Evolutionary conservation across 2,329 filamentous ascomycete species (phyloP), one percentile per base, ranked within the genome.

Genomic region (Diaporthe ilicicola): DNA sequence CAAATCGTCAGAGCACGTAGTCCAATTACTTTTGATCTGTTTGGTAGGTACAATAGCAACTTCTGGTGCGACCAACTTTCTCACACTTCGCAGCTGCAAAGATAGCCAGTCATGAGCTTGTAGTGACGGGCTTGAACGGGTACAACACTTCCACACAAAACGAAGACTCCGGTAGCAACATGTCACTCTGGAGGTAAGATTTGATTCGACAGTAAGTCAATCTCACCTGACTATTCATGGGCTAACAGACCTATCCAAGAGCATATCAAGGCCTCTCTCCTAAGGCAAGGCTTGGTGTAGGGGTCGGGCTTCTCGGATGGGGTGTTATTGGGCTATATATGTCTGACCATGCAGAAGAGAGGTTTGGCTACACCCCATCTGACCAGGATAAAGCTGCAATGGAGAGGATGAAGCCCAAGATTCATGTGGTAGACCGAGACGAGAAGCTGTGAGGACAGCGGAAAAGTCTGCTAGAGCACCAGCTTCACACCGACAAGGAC

Each of bases 271-370:
- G 88, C 76, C 90, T 97, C 67, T 84, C 91, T 4, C 88, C 92
- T 22, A 91, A 88, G 75, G 92, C 92, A 29, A 92, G 93, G 70
- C 82, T 93, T 51, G 82, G 91, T 59, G 86, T 97, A 73, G 95
- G 95, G 75, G 79, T 90, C 61, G 92, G 90, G 76, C 82, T 97
- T 74, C 89, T 97, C 77, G 89, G 89, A 42, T 97, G 94, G 89
- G 94, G 93, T 17, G 83, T 85, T 50, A 83, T 90, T 50, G 95
- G 94, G 19, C 86, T 96, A n/a, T 91, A 92, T 78, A 78, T 93
- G 22, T 90, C 92, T 6, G 92, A 95, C 78, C 86, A 86, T 70
- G 90, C 92, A 19, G 94, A 95, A 81, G 88, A 92, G 78, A 90
- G 87, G 51, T 87, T 95, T 72, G 93, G 92, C 8, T 88, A 94